phyloP scores from a whole-genome alignment of 1,139 yeast species.

The Sugiyamaella castrensis region DNA sequence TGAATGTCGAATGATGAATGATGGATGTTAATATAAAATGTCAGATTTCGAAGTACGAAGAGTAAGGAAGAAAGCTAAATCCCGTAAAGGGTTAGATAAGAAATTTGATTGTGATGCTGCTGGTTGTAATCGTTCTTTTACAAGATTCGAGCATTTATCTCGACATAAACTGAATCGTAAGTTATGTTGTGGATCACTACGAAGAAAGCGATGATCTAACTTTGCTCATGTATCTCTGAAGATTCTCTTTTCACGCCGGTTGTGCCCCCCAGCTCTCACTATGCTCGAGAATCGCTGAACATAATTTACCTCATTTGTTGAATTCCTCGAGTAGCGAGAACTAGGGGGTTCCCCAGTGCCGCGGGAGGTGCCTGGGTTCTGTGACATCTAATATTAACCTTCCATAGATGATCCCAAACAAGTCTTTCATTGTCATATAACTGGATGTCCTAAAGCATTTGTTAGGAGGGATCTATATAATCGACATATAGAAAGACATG shows the following conservation, averaged over 20 bases:
- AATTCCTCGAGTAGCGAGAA: too few relatives aligned
- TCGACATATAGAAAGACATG: conserved; percentile 40
- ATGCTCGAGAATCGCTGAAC: not conserved
- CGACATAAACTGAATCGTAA: conserved; percentile 40
- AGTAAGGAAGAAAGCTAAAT: not conserved
- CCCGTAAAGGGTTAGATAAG: conserved; percentile 33
- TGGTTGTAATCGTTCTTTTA: conserved; percentile 37
- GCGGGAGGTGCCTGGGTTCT: too few relatives aligned
- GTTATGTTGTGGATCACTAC: not conserved
- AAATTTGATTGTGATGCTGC: conserved; percentile 47
- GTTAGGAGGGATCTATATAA: conserved; percentile 54
- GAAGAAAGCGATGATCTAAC: not conserved
- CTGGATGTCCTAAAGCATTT: conserved; percentile 54
- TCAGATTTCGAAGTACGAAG: too few relatives aligned
- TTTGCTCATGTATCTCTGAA: too few relatives aligned
- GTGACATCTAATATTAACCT: not conserved
- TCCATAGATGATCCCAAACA: conserved; percentile 36
- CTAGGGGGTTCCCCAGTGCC: not conserved
- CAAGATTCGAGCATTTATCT: conserved; percentile 47
- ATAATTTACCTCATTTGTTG: not conserved
- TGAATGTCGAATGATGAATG: too few relatives aligned
- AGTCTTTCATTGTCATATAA: conserved; percentile 49
- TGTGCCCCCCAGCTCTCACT: too few relatives aligned
- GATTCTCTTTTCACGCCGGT: too few relatives aligned
- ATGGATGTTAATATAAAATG: too few relatives aligned